Base-by-base conservation (phyloP, 768 basidiomycete genomes). In the Peribolospora baueri region DNA sequence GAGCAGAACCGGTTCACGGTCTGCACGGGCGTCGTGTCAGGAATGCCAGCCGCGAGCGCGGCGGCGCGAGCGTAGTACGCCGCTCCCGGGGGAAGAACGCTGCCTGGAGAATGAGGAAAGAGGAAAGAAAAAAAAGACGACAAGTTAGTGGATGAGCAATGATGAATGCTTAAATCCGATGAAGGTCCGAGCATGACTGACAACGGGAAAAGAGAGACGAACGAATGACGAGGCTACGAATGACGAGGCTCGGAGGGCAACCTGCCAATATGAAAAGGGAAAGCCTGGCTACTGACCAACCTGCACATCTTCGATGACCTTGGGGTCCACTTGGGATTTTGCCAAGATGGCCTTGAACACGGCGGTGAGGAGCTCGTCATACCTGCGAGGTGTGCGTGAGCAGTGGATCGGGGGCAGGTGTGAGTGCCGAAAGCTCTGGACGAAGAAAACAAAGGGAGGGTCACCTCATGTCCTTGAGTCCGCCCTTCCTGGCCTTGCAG, bases 1-100 rank as follows among this genome's bases (percentile, higher is more conserved):
- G 84, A 85, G 69, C 88, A 91, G 68, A 90, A 85, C 40, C 88
- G 74, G 70, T 93, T 90, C 59, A 88, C 75, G 13, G 84, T 87
- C 68, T 80, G 78, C 62, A 93, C 63, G 10, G 82, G 68, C 4
- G 79, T 70, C 7, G 79, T 77, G 59, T 78, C 70, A 39, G 60
- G 85, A 57, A 91, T 84, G 5, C 87, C 86, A 52, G 86, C 79
- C 61, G 81, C 75, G 42, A 93, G 72, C 25, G 82, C 78, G 4
- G 86, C 85, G 78, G 88, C 88, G 58, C 88, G 79, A 10, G 86
- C 84, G 63, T 72, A 10, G 84, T 83, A 50, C 81, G 85, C 61
- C 81, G 60, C 84, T 25, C 76, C 81, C 3, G 84, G 76, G 37
- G 85, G 83, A 48, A 90, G 79, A 49, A 86, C 84, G 63, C 84